These are phyloP conservation scores for Apophysomyces sp. DNA, from an alignment of 371 early-diverging fungal genomes.

Conservation along the genomic window DNA sequence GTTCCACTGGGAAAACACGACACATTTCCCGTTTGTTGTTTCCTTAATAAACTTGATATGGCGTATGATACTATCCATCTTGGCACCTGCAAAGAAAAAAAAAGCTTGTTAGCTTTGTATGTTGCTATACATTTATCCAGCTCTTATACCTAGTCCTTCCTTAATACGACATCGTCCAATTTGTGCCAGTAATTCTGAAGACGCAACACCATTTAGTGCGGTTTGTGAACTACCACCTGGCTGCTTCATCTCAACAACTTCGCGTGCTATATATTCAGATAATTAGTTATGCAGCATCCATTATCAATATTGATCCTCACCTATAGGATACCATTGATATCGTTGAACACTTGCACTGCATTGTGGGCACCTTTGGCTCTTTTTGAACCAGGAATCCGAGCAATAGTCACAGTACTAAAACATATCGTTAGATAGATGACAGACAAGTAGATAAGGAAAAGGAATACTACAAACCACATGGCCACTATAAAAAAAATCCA, in stretches of 20 bases:
- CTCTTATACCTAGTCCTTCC: slow-evolving; percentile 13
- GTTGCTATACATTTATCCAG: not conserved
- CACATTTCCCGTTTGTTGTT: slow-evolving; percentile 50
- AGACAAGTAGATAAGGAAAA: not conserved
- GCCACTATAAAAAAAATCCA: slow-evolving; percentile 17
- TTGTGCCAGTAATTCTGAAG: not conserved
- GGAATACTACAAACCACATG: slow-evolving; percentile 27
- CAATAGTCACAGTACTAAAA: slow-evolving; percentile 31
- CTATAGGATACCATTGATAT: slow-evolving; percentile 31
- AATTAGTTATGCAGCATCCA: not conserved
- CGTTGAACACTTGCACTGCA: slow-evolving; percentile 22
- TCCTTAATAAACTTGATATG: slow-evolving; percentile 54
- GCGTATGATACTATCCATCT: slow-evolving; percentile 63
- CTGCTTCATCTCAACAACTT: not conserved
- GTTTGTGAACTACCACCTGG: not conserved
- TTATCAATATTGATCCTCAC: slow-evolving; percentile 8
- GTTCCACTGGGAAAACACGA: slow-evolving; percentile 74
- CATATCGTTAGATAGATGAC: no score
- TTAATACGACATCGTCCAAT: slow-evolving; percentile 10
- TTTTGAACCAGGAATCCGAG: slow-evolving; percentile 26
- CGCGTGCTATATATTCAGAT: not conserved
- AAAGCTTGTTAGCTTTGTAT: not conserved
- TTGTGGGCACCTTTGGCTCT: slow-evolving; percentile 28
- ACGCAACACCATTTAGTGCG: not conserved
- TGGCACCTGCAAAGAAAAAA: slow-evolving; percentile 31